Evolutionary conservation across 1,139 yeast species (phyloP).

Genomic region (Zhuliangozyma blackwelliae): DNA sequence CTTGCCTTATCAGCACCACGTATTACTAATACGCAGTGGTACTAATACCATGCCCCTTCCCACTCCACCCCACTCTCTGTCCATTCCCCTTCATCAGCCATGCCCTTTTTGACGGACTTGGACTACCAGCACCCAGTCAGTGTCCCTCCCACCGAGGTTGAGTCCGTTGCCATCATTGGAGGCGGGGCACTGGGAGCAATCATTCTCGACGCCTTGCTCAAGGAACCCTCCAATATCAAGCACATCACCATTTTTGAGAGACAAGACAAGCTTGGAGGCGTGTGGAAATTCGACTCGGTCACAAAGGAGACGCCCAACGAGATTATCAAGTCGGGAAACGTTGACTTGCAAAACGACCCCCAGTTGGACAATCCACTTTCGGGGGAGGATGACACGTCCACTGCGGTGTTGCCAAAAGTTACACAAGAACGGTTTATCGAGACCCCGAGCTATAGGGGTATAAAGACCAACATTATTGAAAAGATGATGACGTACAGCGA

Average conservation of each 20-base stretch:
- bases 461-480: slow-evolving; percentile 40
- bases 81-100: not conserved
- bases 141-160: slow-evolving; percentile 11
- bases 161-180: slow-evolving; percentile 44
- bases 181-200: slow-evolving; percentile 54
- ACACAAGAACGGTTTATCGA: slow-evolving; percentile 24
- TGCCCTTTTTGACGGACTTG: slow-evolving; percentile 10
- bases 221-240: slow-evolving; percentile 21
- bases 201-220: slow-evolving; percentile 33
- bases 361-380: slow-evolving; percentile 24
- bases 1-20: too few relatives aligned
- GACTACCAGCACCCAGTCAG: slow-evolving; percentile 9
- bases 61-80: too few relatives aligned
- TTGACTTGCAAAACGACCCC: slow-evolving; percentile 22
- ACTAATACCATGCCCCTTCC: too few relatives aligned
- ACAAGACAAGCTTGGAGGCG: slow-evolving; percentile 26
- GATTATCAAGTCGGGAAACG: slow-evolving; percentile 20
- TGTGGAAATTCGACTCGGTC: slow-evolving; percentile 27
- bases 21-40: too few relatives aligned
- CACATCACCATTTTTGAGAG: slow-evolving; percentile 27
- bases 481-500: slow-evolving; percentile 45
- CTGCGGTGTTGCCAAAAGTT: slow-evolving; percentile 8
- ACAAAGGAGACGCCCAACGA: slow-evolving; percentile 20
- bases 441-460: slow-evolving; percentile 36
- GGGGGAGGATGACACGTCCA: not conserved